phyloP scores from a whole-genome alignment of 306 rosid species.

The Quillaja saponaria region DNA sequence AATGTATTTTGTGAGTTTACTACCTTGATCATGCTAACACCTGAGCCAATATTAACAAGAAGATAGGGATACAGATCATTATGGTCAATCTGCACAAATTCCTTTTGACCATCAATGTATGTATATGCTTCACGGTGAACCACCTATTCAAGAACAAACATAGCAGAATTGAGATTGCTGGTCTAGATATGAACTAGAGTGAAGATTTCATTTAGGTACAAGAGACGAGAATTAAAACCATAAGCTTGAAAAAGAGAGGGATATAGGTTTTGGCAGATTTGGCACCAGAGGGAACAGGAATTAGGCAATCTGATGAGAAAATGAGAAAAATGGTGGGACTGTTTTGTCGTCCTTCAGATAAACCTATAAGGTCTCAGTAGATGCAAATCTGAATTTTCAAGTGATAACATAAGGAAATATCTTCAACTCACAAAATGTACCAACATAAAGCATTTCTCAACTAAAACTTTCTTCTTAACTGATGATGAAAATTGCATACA shows the following conservation, averaged over 20 bases:
- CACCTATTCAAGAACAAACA: conserved; percentile 52
- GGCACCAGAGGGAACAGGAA: neutral
- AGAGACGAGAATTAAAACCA: neutral
- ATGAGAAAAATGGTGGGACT: no score
- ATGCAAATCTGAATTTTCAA: no score
- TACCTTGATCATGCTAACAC: conserved; percentile 98
- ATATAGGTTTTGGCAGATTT: conserved; percentile 1
- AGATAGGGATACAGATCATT: conserved; percentile 86
- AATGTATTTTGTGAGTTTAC: conserved; percentile 25
- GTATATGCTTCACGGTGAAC: conserved; percentile 80
- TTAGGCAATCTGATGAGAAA: neutral
- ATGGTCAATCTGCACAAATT: conserved; percentile 73
- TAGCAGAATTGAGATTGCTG: conserved; percentile 21
- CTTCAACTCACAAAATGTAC: no score
- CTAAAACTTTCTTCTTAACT: conserved; percentile 2
- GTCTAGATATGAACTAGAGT: conserved; percentile 18
- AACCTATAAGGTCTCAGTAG: no score
- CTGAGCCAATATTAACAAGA: conserved; percentile 94
- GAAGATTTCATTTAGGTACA: neutral
- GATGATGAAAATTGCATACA: no score
- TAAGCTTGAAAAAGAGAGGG: neutral
- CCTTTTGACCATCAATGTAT: conserved; percentile 68
- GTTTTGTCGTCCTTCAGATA: no score
- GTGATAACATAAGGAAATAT: no score
- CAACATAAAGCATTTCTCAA: neutral